These are phyloP conservation scores for Cichorium intybus DNA, from an alignment of 140 eudicot species.

Conservation along the genomic window DNA sequence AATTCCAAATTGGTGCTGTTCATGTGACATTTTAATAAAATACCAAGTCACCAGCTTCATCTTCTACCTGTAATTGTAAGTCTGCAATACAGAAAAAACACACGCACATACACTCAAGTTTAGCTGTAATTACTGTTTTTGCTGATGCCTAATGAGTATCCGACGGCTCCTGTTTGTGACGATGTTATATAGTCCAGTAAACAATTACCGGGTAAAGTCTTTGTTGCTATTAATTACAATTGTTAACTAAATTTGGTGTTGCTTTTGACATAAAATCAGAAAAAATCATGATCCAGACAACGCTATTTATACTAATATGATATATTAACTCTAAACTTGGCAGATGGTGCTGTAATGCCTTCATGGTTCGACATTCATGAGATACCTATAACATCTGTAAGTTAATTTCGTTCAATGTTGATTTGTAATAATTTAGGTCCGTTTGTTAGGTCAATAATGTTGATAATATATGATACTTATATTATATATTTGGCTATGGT, in stretches of 20 bases:
- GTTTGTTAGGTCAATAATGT: neutral
- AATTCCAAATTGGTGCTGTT: neutral
- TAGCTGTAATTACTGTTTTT: neutral
- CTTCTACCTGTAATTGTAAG: neutral
- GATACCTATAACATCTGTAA: slow-evolving; percentile 88
- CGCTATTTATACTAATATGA: neutral
- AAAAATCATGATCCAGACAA: too few relatives aligned
- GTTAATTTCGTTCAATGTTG: slow-evolving; percentile 19
- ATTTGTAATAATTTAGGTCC: neutral
- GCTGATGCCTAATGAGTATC: too few relatives aligned
- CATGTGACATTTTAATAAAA: neutral
- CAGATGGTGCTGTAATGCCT: slow-evolving; percentile 94
- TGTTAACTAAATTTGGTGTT: too few relatives aligned
- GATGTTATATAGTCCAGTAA: too few relatives aligned
- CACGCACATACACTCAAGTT: neutral
- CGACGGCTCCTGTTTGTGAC: neutral
- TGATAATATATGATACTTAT: slow-evolving; percentile 4
- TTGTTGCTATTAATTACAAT: too few relatives aligned
- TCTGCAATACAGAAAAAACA: neutral
- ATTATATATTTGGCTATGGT: neutral
- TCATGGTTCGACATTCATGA: slow-evolving; percentile 96
- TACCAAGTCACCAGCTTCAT: neutral
- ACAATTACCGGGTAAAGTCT: too few relatives aligned
- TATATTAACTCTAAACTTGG: slow-evolving; percentile 21
- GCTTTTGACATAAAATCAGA: too few relatives aligned